Conservation (phyloP, 495 filamentous ascomycete genomes). For the Penicillium subrubescens region DNA sequence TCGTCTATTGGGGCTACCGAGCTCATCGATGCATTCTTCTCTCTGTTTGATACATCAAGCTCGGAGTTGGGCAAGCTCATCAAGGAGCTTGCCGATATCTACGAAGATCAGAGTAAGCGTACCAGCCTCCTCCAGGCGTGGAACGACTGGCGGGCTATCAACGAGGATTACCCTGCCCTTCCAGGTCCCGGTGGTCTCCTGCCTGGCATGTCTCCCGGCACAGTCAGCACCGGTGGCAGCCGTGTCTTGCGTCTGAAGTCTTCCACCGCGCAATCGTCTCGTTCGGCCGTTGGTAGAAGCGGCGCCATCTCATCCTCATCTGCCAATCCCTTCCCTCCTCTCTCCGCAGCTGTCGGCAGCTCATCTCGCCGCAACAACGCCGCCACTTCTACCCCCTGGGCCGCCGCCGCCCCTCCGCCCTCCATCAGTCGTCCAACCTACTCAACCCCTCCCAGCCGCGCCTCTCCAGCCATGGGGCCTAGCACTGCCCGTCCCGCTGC, state of each 20-base stretch:
- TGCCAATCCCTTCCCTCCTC: constrained; percentile 50
- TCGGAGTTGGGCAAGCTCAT: constrained; percentile 84
- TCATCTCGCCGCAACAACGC: constrained; percentile 31
- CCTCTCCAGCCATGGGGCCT: constrained; percentile 27
- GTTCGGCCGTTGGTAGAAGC: constrained; percentile 57
- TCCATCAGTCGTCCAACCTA: constrained; percentile 32
- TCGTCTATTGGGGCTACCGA: constrained; percentile 67
- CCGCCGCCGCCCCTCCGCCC: constrained; percentile 33
- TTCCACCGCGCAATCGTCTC: constrained; percentile 72
- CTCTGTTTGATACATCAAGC: constrained; percentile 78
- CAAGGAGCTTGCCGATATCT: constrained; percentile 91
- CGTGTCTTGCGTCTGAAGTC: constrained; percentile 75
- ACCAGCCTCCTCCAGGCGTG: constrained; percentile 75
- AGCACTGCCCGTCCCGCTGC: constrained; percentile 12
- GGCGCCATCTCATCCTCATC: constrained; percentile 39
- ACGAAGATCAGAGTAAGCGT: constrained; percentile 76
- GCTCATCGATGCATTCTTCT: constrained; percentile 79
- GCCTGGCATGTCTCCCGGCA: constrained; percentile 48
- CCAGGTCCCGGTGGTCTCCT: constrained; percentile 67
- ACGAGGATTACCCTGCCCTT: constrained; percentile 93
- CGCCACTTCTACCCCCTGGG: constrained; percentile 54
- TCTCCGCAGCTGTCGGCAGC: constrained; percentile 44
- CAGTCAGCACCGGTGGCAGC: constrained; percentile 44
- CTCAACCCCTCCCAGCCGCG: constrained; percentile 30
- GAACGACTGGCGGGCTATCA: constrained; percentile 93